These are phyloP conservation scores for Didymella pomorum DNA, from an alignment of 2,329 filamentous ascomycete genomes.

Conservation along the genomic window DNA sequence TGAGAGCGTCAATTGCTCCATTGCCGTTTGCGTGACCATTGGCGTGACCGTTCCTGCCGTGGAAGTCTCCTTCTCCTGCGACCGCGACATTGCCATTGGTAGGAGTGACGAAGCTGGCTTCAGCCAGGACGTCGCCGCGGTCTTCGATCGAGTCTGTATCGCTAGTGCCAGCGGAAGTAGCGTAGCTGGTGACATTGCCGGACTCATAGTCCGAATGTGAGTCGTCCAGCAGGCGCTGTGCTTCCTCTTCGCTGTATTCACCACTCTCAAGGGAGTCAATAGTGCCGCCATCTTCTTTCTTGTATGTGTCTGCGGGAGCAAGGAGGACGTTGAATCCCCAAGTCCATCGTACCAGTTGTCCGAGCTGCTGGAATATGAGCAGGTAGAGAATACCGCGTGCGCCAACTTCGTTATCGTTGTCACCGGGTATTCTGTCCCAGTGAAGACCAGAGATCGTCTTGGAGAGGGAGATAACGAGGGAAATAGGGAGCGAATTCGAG, in stretches of 20 bases:
- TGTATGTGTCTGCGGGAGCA: constrained; percentile 80
- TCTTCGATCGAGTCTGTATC: constrained; percentile 42
- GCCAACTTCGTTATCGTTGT: constrained; percentile 94
- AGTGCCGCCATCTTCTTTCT: constrained; percentile 64
- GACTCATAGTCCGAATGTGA: constrained; percentile 58
- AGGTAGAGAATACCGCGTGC: constrained; percentile 94
- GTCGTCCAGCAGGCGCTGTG: constrained; percentile 50
- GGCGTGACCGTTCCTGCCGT: constrained; percentile 51
- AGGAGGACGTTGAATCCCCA: constrained; percentile 97
- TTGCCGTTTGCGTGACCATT: constrained; percentile 55
- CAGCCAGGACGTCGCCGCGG: constrained; percentile 41
- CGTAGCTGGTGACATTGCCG: constrained; percentile 55
- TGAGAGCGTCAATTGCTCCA: constrained; percentile 55
- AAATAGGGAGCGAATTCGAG: constrained; percentile 97
- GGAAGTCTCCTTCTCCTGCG: constrained; percentile 50
- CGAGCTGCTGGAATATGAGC: constrained; percentile 96
- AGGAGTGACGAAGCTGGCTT: constrained; percentile 52
- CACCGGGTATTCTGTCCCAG: constrained; percentile 88
- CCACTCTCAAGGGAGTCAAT: constrained; percentile 56
- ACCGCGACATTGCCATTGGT: constrained; percentile 58
- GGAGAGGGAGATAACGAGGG: constrained; percentile 90
- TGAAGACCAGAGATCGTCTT: constrained; percentile 91
- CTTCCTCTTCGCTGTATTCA: constrained; percentile 62
- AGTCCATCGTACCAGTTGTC: constrained; percentile 94
- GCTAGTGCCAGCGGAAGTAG: constrained; percentile 42